Base-by-base conservation (phyloP, 768 basidiomycete species). In the Tricholoma matsutake region DNA sequence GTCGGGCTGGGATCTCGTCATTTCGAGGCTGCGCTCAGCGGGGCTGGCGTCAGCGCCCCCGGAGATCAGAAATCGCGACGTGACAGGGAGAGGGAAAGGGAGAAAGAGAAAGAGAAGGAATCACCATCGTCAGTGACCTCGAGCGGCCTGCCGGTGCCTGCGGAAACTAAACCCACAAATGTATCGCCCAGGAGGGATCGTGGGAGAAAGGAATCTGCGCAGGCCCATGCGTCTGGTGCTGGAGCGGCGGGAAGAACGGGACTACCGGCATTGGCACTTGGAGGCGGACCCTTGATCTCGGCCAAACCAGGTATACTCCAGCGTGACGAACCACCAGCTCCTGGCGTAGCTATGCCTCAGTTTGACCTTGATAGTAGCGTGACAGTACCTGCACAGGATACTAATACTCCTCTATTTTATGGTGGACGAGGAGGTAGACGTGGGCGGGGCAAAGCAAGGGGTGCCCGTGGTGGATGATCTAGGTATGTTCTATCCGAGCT, bases 1-100 rank as follows among this genome's bases (percentile, higher is more conserved):
- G 73, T 91, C 32, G 87, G 88, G 0, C 68, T 88, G 7, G 86
- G 79, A 0, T 85, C 84, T 3, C 79, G 89, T 11, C 87, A 90
- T 13, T 87, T 92, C 56, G 88, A 90, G 65, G 88, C 85, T 6
- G 90, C 90, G 7, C 72, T 92, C 29, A 89, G 72, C 59, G 85
- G 87, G 0, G 84, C 85, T 0, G 86, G 85, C 5, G 83, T 85
- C 4, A 71, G 78, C n/a, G 72, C 73, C 34, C 66, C 67, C 11
- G 61, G 57, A 11, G 64, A 68, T 11, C 59, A 62, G 9, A 66
- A 66, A 37, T 37, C 58, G 10, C 22, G 63, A n/a, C 57, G 65
- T 51, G 59, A 67, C 58, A 57, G 59, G 35, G 72, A 68, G 45
- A 49, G 39, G 5, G 59, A 71, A 64, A 35, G 73, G 65, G 65